These are phyloP conservation scores for Monilinia laxa DNA, from an alignment of 2,329 filamentous ascomycete genomes.

Conservation along the genomic window DNA sequence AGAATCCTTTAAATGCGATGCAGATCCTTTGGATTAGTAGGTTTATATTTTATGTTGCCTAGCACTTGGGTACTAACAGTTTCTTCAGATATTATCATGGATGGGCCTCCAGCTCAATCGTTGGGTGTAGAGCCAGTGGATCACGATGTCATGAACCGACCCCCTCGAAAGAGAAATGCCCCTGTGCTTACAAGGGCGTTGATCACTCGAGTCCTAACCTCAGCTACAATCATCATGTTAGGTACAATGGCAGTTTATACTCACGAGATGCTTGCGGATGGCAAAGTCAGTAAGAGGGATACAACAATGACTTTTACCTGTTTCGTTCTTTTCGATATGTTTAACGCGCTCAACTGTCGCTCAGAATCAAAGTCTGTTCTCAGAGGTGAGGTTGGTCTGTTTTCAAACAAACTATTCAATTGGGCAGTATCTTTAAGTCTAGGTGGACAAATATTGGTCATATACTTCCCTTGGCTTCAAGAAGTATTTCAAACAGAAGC, in stretches of 20 bases:
- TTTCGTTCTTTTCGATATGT: conserved; percentile 99
- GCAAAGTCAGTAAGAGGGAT: conserved; percentile 83
- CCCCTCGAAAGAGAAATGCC: conserved; percentile 81
- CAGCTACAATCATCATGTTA: conserved; percentile 84
- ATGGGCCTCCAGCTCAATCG: conserved; percentile 94
- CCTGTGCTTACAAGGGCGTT: conserved; percentile 85
- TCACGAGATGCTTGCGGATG: conserved; percentile 83
- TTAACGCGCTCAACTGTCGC: conserved; percentile 92
- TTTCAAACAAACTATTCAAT: conserved; percentile 92
- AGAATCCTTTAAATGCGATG: conserved; percentile 97
- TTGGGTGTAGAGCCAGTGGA: conserved; percentile 95
- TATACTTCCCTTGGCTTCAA: conserved; percentile 93
- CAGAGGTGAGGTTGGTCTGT: conserved; percentile 77
- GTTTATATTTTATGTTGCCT: conserved; percentile 42
- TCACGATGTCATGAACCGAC: conserved; percentile 87
- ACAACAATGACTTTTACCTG: conserved; percentile 99
- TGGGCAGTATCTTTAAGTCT: conserved; percentile 87
- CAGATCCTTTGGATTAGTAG: conserved; percentile 99
- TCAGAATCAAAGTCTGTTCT: conserved; percentile 88
- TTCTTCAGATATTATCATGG: conserved; percentile 91
- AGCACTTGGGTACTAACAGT: conserved; percentile 23
- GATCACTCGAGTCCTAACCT: conserved; percentile 81
- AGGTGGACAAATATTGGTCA: conserved; percentile 82
- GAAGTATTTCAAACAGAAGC: conserved; percentile 95
- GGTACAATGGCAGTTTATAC: conserved; percentile 91